These are phyloP conservation scores for Diplodia scrobiculata DNA, from an alignment of 2,329 filamentous ascomycete genomes.

Conservation along the genomic window DNA sequence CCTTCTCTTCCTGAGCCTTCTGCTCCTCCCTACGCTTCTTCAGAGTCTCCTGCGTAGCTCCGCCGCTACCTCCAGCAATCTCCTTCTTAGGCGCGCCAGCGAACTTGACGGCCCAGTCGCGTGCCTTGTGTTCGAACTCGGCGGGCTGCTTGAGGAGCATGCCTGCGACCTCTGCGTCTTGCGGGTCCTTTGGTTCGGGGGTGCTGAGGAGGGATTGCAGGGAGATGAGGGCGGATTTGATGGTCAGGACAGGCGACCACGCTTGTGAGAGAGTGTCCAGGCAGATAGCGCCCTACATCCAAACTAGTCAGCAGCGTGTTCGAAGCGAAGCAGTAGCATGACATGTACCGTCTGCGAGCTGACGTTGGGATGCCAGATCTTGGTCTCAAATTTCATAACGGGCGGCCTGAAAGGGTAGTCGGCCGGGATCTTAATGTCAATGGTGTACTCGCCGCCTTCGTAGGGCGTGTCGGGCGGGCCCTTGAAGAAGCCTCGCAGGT, in stretches of 20 bases:
- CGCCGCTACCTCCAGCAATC: slow-evolving; percentile 57
- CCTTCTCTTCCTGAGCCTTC: slow-evolving; percentile 61
- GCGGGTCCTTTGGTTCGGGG: slow-evolving; percentile 93
- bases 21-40: slow-evolving; percentile 60
- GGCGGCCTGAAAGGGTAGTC: slow-evolving; percentile 95
- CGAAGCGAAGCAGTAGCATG: neutral
- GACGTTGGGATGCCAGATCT: slow-evolving; percentile 96
- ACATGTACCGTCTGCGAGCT: slow-evolving; percentile 81
- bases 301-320: too few species aligned
- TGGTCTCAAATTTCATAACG: slow-evolving; percentile 86
- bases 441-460: slow-evolving; percentile 75
- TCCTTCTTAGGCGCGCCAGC: slow-evolving; percentile 71
- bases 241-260: slow-evolving; percentile 95
- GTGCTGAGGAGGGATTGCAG: slow-evolving; percentile 89
- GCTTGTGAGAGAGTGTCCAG: slow-evolving; percentile 85
- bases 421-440: slow-evolving; percentile 84
- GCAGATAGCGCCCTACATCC: slow-evolving; percentile 82
- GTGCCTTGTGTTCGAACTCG: slow-evolving; percentile 76
- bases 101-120: slow-evolving; percentile 85
- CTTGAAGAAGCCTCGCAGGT: slow-evolving; percentile 78
- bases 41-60: slow-evolving; percentile 56
- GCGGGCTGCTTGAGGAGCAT: slow-evolving; percentile 82
- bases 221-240: slow-evolving; percentile 92
- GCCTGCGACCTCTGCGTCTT: slow-evolving; percentile 90
- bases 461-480: slow-evolving; percentile 94